A percentile compares a stretch with the other conserved stretches of the same genome.
phyloP scores from a whole-genome alignment of 2,329 filamentous ascomycete genomes.

The Colletotrichum sp. region DNA sequence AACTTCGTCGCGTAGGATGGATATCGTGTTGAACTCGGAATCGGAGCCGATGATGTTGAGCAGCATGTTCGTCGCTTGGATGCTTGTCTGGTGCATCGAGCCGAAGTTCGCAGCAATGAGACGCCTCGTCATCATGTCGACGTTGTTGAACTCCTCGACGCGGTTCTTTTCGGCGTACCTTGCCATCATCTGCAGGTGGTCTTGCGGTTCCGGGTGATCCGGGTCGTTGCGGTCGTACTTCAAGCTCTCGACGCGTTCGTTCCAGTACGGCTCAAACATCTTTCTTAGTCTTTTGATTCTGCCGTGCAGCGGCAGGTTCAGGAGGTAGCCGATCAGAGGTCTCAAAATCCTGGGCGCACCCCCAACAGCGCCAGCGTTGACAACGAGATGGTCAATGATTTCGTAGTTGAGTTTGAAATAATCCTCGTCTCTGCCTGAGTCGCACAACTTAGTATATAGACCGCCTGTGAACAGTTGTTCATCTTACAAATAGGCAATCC shows the following conservation, averaged over 20 bases:
- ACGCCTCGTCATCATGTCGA: slow-evolving; percentile 34
- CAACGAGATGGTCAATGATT: slow-evolving; percentile 35
- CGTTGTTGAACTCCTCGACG: slow-evolving; percentile 36
- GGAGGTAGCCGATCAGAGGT: slow-evolving; percentile 32
- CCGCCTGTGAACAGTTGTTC: background rate
- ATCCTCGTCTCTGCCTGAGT: slow-evolving; percentile 34
- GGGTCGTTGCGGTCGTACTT: slow-evolving; percentile 18
- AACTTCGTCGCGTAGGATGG: slow-evolving; percentile 41
- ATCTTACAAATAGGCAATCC: slow-evolving; percentile 34
- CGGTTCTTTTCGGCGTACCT: slow-evolving; percentile 41
- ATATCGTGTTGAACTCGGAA: slow-evolving; percentile 38
- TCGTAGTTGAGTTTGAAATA: slow-evolving; percentile 34
- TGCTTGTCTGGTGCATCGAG: slow-evolving; percentile 43
- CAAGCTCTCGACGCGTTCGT: slow-evolving; percentile 27
- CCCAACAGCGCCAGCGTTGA: slow-evolving; percentile 35
- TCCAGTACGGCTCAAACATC: slow-evolving; percentile 27
- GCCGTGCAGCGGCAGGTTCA: slow-evolving; percentile 24
- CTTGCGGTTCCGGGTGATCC: slow-evolving; percentile 32
- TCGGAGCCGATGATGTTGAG: slow-evolving; percentile 41
- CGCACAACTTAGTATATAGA: background rate
- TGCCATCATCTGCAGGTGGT: slow-evolving; percentile 48
- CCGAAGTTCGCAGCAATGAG: slow-evolving; percentile 38
- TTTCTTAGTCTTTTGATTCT: slow-evolving; percentile 30
- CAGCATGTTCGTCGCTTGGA: slow-evolving; percentile 44
- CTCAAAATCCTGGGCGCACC: slow-evolving; percentile 34